Conservation (phyloP, 176 grass and related monocot genomes). For the Triticum urartu region DNA sequence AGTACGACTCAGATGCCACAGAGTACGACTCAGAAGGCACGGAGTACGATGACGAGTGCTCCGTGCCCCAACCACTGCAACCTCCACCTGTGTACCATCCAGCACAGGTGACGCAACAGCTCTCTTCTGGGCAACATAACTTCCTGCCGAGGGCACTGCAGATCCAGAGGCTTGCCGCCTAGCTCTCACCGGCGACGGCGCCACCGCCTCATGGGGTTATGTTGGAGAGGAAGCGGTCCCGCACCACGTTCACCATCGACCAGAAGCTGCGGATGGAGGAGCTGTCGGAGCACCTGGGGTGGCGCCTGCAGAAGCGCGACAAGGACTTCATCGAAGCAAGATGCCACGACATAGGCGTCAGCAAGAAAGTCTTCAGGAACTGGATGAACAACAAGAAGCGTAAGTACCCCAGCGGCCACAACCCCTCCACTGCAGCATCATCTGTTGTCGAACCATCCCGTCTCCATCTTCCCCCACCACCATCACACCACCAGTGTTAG, state of each 20-base stretch:
- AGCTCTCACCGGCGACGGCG: not conserved
- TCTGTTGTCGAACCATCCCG: too few relatives aligned
- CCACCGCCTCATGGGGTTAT: not conserved
- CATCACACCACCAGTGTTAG: too few relatives aligned
- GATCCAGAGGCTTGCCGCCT: not conserved
- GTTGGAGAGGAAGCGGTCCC: constrained; percentile 53
- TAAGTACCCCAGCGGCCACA: too few relatives aligned
- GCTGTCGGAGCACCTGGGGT: constrained; percentile 77
- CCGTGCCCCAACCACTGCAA: constrained; percentile 28
- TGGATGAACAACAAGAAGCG: constrained; percentile 46
- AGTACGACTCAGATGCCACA: constrained; percentile 48
- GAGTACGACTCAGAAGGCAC: constrained; percentile 35
- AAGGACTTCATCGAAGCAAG: constrained; percentile 68
- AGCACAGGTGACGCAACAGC: constrained; percentile 32
- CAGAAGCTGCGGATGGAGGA: constrained; percentile 94
- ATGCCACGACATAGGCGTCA: constrained; percentile 81
- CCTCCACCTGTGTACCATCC: constrained; percentile 17
- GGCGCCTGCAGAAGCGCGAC: constrained; percentile 85
- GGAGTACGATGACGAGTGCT: constrained; percentile 55
- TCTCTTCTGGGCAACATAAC: constrained; percentile 55
- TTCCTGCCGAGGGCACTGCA: constrained; percentile 12
- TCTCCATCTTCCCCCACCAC: too few relatives aligned
- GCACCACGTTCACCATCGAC: constrained; percentile 66
- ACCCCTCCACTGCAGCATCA: too few relatives aligned
- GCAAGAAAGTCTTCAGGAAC: constrained; percentile 80